These are phyloP conservation scores for Chloromonas sp. DNA, from an alignment of 163 green algal species.

Conservation along the genomic window DNA sequence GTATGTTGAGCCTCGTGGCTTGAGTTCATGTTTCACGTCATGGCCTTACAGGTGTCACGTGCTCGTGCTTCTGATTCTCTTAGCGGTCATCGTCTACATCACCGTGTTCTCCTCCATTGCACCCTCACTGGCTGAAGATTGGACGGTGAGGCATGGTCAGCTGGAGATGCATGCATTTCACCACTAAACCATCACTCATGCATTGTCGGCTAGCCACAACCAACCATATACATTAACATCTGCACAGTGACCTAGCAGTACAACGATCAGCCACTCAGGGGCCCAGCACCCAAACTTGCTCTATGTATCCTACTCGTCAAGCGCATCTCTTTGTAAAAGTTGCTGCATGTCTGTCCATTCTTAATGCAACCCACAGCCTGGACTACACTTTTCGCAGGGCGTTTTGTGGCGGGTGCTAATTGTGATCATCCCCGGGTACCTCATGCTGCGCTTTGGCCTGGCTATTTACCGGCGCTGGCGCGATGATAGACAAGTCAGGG, in stretches of 20 bases:
- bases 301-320: neutral
- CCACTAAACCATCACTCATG: neutral
- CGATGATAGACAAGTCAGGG: neutral
- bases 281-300: neutral
- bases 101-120: neutral
- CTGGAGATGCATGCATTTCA: no score
- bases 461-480: neutral
- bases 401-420: neutral
- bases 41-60: neutral
- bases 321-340: no score
- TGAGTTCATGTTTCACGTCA: no score
- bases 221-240: neutral
- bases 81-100: neutral
- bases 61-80: neutral
- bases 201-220: neutral
- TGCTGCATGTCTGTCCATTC: no score
- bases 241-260: neutral
- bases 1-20: no score
- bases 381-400: neutral
- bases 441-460: neutral
- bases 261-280: neutral
- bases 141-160: neutral
- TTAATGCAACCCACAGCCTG: neutral
- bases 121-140: neutral
- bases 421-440: neutral